phyloP scores from a whole-genome alignment of 192 early-diverging fungal species.

The Coemansia sp. region DNA sequence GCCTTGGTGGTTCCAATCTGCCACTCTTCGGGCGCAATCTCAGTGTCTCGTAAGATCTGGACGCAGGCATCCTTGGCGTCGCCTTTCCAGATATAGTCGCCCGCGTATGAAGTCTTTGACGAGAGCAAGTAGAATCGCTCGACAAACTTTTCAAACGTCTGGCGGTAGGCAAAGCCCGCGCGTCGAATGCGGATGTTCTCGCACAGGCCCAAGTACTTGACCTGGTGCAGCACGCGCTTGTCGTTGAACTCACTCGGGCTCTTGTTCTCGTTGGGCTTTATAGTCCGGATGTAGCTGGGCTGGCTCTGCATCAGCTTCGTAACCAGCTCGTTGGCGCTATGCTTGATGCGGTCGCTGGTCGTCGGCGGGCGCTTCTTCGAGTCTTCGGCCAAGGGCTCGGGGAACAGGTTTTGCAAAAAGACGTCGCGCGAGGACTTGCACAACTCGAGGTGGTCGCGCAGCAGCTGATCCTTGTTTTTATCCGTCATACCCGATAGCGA shows the following conservation, averaged over 20 bases:
- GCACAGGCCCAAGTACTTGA: conserved; percentile 94
- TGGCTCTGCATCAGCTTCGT: conserved; percentile 93
- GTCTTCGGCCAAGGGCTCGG: conserved; percentile 85
- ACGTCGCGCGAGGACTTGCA: conserved; percentile 77
- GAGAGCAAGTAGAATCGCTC: conserved; percentile 80
- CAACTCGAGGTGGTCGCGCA: conserved; percentile 91
- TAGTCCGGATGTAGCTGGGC: conserved; percentile 95
- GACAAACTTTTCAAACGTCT: conserved; percentile 88
- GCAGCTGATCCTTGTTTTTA: conserved; percentile 96
- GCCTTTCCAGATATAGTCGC: conserved; percentile 85
- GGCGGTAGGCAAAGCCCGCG: conserved; percentile 97
- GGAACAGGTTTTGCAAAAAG: conserved; percentile 85
- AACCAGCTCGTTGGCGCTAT: conserved; percentile 83
- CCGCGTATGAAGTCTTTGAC: conserved; percentile 77
- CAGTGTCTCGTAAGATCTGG: conserved; percentile 84
- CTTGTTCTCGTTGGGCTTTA: conserved; percentile 98
- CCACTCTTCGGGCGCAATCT: conserved; percentile 87
- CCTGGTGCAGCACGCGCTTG: conserved; percentile 93
- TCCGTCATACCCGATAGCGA: conserved; percentile 92
- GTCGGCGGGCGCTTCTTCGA: conserved; percentile 98
- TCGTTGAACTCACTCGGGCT: conserved; percentile 89
- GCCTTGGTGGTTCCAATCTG: conserved; percentile 94
- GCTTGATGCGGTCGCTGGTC: conserved; percentile 95
- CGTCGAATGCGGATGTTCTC: conserved; percentile 97
- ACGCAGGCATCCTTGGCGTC: conserved; percentile 70